Conservation (phyloP, 2,329 filamentous ascomycete species). For the Chaetomium strumarium region DNA sequence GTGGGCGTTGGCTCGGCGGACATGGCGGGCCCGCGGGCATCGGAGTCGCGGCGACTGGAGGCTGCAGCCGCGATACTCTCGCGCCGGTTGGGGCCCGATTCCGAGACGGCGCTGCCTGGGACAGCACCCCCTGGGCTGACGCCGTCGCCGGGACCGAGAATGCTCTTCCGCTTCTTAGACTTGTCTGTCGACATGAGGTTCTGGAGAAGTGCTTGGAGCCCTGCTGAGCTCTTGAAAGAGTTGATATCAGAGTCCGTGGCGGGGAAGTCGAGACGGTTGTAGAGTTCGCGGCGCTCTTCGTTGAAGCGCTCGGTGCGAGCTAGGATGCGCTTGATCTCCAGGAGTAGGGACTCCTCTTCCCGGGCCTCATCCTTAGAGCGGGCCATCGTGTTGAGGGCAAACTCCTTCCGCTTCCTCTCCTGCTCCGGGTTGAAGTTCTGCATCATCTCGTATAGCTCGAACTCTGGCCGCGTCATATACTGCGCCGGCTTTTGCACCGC, state of each 20-base stretch:
- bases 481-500: conserved; percentile 71
- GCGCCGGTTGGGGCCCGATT: conserved; percentile 39
- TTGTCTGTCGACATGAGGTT: conserved; percentile 80
- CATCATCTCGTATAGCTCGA: conserved; percentile 76
- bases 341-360: conserved; percentile 82
- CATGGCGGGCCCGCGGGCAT: conserved; percentile 34
- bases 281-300: conserved; percentile 81
- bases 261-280: conserved; percentile 79
- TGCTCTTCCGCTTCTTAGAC: conserved; percentile 77
- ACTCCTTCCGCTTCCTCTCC: conserved; percentile 75
- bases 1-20: conserved; percentile 29
- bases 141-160: conserved; percentile 53
- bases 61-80: conserved; percentile 46
- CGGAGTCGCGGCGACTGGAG: conserved; percentile 40
- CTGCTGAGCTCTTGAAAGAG: conserved; percentile 74
- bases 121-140: conserved; percentile 40
- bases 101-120: conserved; percentile 33
- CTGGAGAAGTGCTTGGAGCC: conserved; percentile 73
- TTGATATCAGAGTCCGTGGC: conserved; percentile 62
- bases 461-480: conserved; percentile 84
- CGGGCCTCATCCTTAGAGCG: conserved; percentile 81
- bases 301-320: conserved; percentile 80
- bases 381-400: conserved; percentile 72
- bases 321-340: conserved; percentile 88
- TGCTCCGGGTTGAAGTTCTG: conserved; percentile 75